Percentiles rank a stretch among this genome's conserved stretches.
These are phyloP conservation scores for Chloroidium sp. DNA, from an alignment of 163 green algal genomes.

Conservation along the genomic window DNA sequence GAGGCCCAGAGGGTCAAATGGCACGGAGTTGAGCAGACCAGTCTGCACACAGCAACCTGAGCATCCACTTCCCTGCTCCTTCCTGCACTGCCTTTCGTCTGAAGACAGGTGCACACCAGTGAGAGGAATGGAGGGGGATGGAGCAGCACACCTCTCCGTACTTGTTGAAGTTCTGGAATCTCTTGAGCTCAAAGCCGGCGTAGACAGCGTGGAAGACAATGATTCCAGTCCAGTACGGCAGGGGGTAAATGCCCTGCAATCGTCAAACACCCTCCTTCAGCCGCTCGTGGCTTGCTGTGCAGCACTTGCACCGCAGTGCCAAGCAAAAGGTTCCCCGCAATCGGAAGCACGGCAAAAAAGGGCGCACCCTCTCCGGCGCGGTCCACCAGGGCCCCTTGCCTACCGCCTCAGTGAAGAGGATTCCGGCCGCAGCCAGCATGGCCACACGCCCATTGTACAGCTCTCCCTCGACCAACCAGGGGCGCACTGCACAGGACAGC, in stretches of 20 bases:
- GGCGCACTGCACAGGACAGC: not conserved
- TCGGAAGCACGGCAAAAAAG: not conserved
- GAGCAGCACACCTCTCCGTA: constrained; percentile 50
- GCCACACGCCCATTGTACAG: constrained; percentile 17
- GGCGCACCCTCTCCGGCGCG: constrained; percentile 8
- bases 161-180: constrained; percentile 72
- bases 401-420: constrained; percentile 10
- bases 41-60: constrained; percentile 10
- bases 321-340: not conserved
- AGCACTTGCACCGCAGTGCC: too few relatives aligned
- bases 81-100: too few relatives aligned
- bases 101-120: too few relatives aligned
- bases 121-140: not conserved
- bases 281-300: not conserved
- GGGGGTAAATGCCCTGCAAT: constrained; percentile 6
- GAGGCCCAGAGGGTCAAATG: constrained; percentile 74
- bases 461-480: constrained; percentile 17
- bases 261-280: not conserved
- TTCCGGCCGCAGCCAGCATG: constrained; percentile 11
- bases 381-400: constrained; percentile 12
- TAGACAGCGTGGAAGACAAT: constrained; percentile 53
- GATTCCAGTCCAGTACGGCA: constrained; percentile 15
- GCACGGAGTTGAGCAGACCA: constrained; percentile 48
- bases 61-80: not conserved
- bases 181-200: constrained; percentile 59